phyloP scores from a whole-genome alignment of 495 filamentous ascomycete genomes.

The Penicillium herquei region DNA sequence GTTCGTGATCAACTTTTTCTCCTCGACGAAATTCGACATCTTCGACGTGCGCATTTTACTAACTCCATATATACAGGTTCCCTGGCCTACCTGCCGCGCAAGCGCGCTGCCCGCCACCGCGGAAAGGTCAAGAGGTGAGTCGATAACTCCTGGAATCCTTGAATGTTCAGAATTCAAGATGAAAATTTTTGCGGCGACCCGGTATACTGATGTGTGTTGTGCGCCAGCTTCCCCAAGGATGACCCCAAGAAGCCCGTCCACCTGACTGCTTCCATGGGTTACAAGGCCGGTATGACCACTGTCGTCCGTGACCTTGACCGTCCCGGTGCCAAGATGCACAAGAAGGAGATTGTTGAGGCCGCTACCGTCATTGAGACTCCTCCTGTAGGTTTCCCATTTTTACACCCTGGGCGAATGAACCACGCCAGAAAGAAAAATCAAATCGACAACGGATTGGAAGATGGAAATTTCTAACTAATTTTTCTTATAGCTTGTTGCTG shows the following conservation, averaged over 20 bases:
- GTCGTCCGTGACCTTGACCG: conserved; percentile 99
- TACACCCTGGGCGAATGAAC: not conserved
- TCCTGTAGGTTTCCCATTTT: conserved; percentile 67
- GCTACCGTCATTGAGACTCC: conserved; percentile 99
- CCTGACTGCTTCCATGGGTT: conserved; percentile 96
- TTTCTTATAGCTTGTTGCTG: conserved; percentile 81
- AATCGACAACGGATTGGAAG: not conserved
- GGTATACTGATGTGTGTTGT: conserved; percentile 37
- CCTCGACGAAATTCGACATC: conserved; percentile 28
- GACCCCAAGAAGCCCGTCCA: conserved; percentile 99
- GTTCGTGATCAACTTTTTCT: conserved; percentile 46
- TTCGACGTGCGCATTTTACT: conserved; percentile 34
- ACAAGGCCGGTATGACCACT: conserved; percentile 99
- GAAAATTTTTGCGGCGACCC: conserved; percentile 22
- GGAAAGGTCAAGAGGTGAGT: conserved; percentile 97
- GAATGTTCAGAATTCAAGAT: not conserved
- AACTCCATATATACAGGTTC: conserved; percentile 52
- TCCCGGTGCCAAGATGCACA: conserved; percentile 99
- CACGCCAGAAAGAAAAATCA: not conserved
- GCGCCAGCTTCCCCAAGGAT: conserved; percentile 95
- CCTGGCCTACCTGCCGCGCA: conserved; percentile 93
- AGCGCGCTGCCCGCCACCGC: conserved; percentile 93
- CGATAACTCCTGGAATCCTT: not conserved
- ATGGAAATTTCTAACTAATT: conserved; percentile 5
- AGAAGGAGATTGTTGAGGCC: conserved; percentile 99